Base-by-base conservation (phyloP, 2,329 filamentous ascomycete species). In the Apiospora phragmitis region DNA sequence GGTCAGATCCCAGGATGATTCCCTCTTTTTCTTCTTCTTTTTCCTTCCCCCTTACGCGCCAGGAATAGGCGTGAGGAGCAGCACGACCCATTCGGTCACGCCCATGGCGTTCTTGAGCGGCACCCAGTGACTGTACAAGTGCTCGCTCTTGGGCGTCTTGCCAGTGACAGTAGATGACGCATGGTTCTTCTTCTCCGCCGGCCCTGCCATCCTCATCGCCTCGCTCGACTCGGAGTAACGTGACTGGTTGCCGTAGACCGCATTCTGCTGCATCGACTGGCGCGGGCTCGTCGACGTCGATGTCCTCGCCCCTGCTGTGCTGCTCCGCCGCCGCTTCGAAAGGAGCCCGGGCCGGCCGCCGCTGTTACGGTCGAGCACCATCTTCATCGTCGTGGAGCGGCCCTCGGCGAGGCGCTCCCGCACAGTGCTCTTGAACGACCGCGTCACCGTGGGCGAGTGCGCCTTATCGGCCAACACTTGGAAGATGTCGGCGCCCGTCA, bases 401-500 rank as follows among this genome's bases (percentile, higher is more conserved):
- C 75, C 73, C 38, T 69, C 70, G 51, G 71, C 73, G 14, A 75
- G 62, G 18, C 74, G 68, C n/a, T 84, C 81, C 29, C 81, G 80
- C 2, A 90, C 84, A 0, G 79, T 80, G 1, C 77, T 75, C 73
- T 83, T 84, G 78, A 88, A 86, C 0, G 81, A 79, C 67, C 83
- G 84, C 2, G 81, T 82, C 7, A 86, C 76, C 2, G 80, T 81
- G 0, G 82, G 81, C 11, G 84, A 81, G n/a, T 80, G 79, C 1
- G 83, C 81, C 62, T 85, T 82, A n/a, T 86, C 82, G 5, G 81
- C 78, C 5, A 90, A 81, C n/a, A 89, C 83, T 51, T 84, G 82
- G 75, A 90, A 90, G 16, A 89, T 81, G 71, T 90, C 87, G 72
- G 82, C 83, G 66, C 82, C 76, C 21, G 86, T 79, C 16, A 79